Percentiles rank a stretch among this genome's conserved stretches.
phyloP scores from a whole-genome alignment of 208 protist genomes.

The Polymyxa betae region DNA sequence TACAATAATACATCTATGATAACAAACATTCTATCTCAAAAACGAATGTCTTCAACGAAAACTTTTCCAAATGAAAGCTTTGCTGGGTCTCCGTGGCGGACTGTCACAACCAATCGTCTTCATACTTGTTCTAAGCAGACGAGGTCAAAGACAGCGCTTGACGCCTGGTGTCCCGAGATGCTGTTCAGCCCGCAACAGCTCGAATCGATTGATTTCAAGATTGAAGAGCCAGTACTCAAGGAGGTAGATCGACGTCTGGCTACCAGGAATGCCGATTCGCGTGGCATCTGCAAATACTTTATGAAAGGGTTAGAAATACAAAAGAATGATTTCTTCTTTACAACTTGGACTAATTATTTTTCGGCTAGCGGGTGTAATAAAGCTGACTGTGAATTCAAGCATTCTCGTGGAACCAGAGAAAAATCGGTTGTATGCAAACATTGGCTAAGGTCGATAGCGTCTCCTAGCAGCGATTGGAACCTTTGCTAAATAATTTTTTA shows the following conservation, averaged over 20 bases:
- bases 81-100: too few relatives aligned
- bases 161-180: not conserved
- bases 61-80: too few relatives aligned
- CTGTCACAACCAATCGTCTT: too few relatives aligned
- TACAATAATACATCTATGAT: too few relatives aligned
- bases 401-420: slow-evolving; percentile 58
- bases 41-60: too few relatives aligned
- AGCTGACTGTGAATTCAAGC: slow-evolving; percentile 55
- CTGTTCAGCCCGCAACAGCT: slow-evolving; percentile 12
- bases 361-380: slow-evolving; percentile 2
- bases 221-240: slow-evolving; percentile 17
- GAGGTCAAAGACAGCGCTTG: too few relatives aligned
- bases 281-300: slow-evolving; percentile 43
- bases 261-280: not conserved
- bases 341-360: not conserved
- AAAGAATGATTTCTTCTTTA: not conserved
- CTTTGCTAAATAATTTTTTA: slow-evolving; percentile 28
- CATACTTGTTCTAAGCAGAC: too few relatives aligned
- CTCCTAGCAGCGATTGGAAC: not conserved
- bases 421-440: slow-evolving; percentile 90
- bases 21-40: too few relatives aligned
- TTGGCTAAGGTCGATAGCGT: slow-evolving; percentile 78
- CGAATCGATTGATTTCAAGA: not conserved
- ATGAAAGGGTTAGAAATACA: slow-evolving; percentile 15
- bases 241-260: slow-evolving; percentile 30